These are phyloP conservation scores for Cicer yamashitae DNA, from an alignment of 306 rosid species.

Conservation along the genomic window DNA sequence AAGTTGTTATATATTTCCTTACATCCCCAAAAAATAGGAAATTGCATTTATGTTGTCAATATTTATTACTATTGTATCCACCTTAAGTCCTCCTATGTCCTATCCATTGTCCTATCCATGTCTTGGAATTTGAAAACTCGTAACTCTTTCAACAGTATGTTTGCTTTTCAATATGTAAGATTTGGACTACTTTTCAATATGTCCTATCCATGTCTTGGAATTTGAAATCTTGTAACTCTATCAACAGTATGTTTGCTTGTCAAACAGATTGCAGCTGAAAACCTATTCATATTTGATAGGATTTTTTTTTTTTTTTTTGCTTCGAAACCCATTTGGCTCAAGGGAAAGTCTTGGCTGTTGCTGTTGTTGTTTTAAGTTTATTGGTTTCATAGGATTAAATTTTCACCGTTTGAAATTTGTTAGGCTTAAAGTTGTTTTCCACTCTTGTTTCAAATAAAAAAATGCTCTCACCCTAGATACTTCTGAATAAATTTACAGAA, in stretches of 20 bases:
- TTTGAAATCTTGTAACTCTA: neutral
- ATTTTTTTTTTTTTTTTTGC: neutral
- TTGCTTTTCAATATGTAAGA: slow-evolving; percentile 17
- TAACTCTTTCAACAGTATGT: slow-evolving; percentile 17
- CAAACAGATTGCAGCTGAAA: slow-evolving; percentile 23
- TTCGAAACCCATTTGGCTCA: neutral
- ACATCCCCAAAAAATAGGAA: neutral
- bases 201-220: neutral
- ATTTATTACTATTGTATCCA: neutral
- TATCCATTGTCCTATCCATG: neutral
- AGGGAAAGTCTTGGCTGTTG: neutral
- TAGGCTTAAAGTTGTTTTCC: slow-evolving; percentile 37
- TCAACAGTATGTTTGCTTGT: slow-evolving; percentile 14
- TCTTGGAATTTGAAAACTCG: slow-evolving; percentile 1
- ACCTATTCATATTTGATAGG: slow-evolving; percentile 19
- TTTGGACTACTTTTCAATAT: no score
- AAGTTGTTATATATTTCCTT: slow-evolving; percentile 5
- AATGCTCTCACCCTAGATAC: neutral
- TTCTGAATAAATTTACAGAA: slow-evolving; percentile 20
- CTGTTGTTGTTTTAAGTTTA: neutral
- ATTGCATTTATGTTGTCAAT: neutral
- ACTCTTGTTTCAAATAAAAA: slow-evolving; percentile 11
- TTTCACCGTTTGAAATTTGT: slow-evolving; percentile 7
- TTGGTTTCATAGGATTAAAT: slow-evolving; percentile 8
- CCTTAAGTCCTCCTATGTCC: neutral